phyloP scores from a whole-genome alignment of 1,284 basidiomycete species.

The Puccinia polysora region DNA sequence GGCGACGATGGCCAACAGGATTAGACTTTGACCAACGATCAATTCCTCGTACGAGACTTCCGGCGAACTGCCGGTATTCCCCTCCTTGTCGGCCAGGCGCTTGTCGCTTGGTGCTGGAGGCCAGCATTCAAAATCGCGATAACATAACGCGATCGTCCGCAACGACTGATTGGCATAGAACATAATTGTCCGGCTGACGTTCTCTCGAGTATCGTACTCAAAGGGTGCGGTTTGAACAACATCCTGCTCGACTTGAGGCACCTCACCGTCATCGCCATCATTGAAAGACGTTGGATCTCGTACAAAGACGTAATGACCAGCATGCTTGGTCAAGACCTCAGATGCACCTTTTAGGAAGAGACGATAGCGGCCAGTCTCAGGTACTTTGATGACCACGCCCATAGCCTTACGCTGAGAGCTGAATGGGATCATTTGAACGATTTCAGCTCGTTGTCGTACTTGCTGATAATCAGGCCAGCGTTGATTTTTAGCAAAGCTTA shows the following conservation, averaged over 20 bases:
- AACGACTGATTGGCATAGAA: conserved; percentile 45
- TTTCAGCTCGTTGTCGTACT: conserved; percentile 50
- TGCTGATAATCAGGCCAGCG: conserved; percentile 63
- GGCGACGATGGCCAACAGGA: conserved; percentile 45
- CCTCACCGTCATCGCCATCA: conserved; percentile 7
- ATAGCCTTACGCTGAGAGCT: conserved; percentile 54
- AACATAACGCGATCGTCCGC: conserved; percentile 45
- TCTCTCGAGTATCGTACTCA: conserved; percentile 28
- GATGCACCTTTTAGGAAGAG: conserved; percentile 53
- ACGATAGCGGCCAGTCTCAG: conserved; percentile 48
- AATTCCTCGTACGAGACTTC: conserved; percentile 45
- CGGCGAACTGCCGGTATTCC: not conserved
- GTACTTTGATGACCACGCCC: conserved; percentile 53
- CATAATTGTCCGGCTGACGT: conserved; percentile 42
- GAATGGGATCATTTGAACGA: conserved; percentile 53
- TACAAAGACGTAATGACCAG: conserved; percentile 25
- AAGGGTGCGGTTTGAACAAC: conserved; percentile 30
- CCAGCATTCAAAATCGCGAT: conserved; percentile 46
- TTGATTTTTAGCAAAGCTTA: conserved; percentile 72
- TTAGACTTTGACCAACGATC: conserved; percentile 37
- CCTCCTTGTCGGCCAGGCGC: conserved; percentile 4
- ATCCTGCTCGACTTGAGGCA: not conserved
- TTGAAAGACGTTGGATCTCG: conserved; percentile 9
- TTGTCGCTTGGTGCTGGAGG: conserved; percentile 37
- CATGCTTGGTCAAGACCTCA: conserved; percentile 50